These are phyloP conservation scores for Mucor saturninus DNA, from an alignment of 371 early-diverging fungal species.

Conservation along the genomic window DNA sequence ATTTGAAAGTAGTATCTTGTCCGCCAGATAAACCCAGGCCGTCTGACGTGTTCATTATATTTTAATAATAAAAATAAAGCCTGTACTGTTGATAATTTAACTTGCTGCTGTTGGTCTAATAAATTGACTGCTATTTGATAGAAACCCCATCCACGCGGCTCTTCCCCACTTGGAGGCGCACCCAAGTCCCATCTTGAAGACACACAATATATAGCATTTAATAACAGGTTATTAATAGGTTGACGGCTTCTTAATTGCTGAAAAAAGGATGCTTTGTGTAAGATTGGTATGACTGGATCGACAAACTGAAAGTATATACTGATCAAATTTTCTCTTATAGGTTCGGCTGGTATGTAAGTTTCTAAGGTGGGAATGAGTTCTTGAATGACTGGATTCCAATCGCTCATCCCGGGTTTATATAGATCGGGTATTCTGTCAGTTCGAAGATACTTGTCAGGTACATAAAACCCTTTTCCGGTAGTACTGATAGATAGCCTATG, in stretches of 20 bases:
- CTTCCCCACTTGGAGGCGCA: slow-evolving; percentile 12
- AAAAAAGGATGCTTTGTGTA: slow-evolving; percentile 56
- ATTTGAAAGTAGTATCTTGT: slow-evolving; percentile 35
- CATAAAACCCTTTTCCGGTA: slow-evolving; percentile 34
- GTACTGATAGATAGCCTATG: slow-evolving; percentile 23
- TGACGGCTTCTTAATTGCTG: slow-evolving; percentile 15
- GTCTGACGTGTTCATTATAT: slow-evolving; percentile 40
- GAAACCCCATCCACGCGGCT: slow-evolving; percentile 35
- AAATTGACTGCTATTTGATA: slow-evolving; percentile 33
- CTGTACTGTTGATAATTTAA: slow-evolving; percentile 35
- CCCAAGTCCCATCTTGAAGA: slow-evolving; percentile 36
- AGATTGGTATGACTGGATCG: slow-evolving; percentile 68
- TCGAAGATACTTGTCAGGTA: slow-evolving; percentile 26
- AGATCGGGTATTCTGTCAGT: slow-evolving; percentile 20
- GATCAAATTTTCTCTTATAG: slow-evolving; percentile 45
- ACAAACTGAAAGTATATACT: slow-evolving; percentile 69
- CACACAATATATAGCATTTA: slow-evolving; percentile 41
- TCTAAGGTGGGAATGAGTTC: not conserved
- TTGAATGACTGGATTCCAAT: slow-evolving; percentile 4
- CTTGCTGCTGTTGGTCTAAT: slow-evolving; percentile 26
- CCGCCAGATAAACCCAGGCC: slow-evolving; percentile 39
- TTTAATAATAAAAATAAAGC: slow-evolving; percentile 38
- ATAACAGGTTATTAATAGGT: slow-evolving; percentile 13
- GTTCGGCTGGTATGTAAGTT: not conserved
- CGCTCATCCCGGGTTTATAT: slow-evolving; percentile 1